phyloP scores from a whole-genome alignment of 352 stramenopile genomes.

The Pythium periplocum region DNA sequence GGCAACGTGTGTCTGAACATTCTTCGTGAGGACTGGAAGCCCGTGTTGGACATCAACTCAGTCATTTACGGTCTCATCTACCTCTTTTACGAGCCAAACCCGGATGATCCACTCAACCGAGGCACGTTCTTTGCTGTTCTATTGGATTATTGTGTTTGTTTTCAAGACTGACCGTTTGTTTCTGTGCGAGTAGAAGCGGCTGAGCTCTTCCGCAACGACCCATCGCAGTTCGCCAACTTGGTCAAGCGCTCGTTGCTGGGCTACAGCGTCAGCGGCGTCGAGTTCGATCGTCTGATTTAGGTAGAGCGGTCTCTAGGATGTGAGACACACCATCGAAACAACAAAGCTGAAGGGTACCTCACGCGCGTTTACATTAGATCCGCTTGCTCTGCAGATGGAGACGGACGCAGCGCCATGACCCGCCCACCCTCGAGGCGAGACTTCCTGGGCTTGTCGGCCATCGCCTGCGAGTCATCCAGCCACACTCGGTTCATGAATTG shows the following conservation, averaged over 20 bases:
- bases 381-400: not conserved
- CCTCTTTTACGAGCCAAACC: constrained; percentile 99
- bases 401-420: constrained; percentile 1
- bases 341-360: too few relatives aligned
- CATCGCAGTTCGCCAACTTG: constrained; percentile 87
- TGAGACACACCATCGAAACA: too few relatives aligned
- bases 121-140: constrained; percentile 22
- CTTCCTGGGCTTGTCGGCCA: constrained; percentile 30
- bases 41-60: constrained; percentile 98
- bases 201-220: constrained; percentile 95
- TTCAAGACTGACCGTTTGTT: not conserved
- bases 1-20: constrained; percentile 98
- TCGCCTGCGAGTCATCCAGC: constrained; percentile 30
- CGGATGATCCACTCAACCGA: constrained; percentile 97
- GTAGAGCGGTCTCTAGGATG: too few relatives aligned
- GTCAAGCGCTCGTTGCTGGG: constrained; percentile 84
- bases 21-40: constrained; percentile 98
- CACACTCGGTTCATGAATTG: constrained; percentile 34
- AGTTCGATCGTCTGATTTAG: constrained; percentile 82
- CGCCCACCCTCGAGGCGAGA: not conserved
- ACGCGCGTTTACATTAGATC: too few relatives aligned
- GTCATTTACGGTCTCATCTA: constrained; percentile 99
- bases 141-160: too few relatives aligned
- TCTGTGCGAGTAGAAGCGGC: constrained; percentile 83
- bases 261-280: constrained; percentile 76